Base-by-base conservation (phyloP, 2,329 filamentous ascomycete species). In the Sporothrix brasiliensis region DNA sequence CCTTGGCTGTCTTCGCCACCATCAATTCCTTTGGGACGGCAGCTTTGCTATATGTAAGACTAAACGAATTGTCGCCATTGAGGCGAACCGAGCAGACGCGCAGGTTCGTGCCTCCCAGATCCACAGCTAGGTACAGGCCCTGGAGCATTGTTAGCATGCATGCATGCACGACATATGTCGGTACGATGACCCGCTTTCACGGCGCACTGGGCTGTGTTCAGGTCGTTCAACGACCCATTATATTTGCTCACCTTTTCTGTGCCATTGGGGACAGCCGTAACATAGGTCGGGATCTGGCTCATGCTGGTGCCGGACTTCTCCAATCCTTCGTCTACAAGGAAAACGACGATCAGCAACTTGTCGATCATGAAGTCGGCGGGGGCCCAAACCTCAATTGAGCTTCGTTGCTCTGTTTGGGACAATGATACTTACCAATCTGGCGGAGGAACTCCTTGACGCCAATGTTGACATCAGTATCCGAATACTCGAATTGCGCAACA, bases 71-170 rank as follows among this genome's bases (percentile, higher is more conserved):
- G 82, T 98, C 93, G 77, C 95, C 95, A 79, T 97, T 94, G 72
- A 99, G 86, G 76, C 92, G 88, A 77, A 99, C 91, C 56, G 94
- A 97, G 83, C 95, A 99, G 77, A 99, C 95, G 76, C 95, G 91
- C 82, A 98, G 97, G 83, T 99, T 99, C 74, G 95, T 99, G 76
- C 95, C 95, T 73, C 95, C 95, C n/a, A 99, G 87, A 78, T 99
- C 95, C 74, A 99, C 94, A 52, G 95, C 94, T 78, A 99, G 89
- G 82, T 97, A 99, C 52, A 97, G 85, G 63, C 95, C 95, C 93
- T 96, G 76, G 50, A 13, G 21, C 52, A 16, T 68, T 41, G 69
- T 67, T 52, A 67, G 61, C 11, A 52, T 68, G 27, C 47, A 50
- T 34, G 19, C 61, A 66, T 66, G 63, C 63, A 66, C 47, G 47